phyloP scores from a whole-genome alignment of 148 eudicot genomes.

The Fagopyrum esculentum region DNA sequence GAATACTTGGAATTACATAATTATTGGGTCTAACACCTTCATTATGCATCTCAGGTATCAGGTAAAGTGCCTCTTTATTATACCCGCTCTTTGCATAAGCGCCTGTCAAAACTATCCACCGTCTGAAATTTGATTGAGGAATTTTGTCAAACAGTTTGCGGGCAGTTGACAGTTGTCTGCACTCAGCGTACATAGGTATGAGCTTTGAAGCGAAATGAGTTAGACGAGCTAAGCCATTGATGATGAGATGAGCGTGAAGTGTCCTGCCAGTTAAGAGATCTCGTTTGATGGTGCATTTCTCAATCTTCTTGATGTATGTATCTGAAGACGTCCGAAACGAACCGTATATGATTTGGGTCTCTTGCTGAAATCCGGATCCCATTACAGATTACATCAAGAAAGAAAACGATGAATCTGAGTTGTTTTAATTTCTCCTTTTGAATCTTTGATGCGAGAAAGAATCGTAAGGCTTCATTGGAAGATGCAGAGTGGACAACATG shows the following conservation, averaged over 20 bases:
- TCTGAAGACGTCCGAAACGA: constrained; percentile 31
- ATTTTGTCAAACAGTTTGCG: constrained; percentile 72
- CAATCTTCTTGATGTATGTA: constrained; percentile 38
- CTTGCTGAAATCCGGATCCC: constrained; percentile 8
- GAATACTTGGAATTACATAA: constrained; percentile 65
- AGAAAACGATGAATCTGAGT: neutral
- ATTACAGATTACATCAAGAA: neutral
- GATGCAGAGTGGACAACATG: neutral
- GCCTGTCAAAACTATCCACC: constrained; percentile 73
- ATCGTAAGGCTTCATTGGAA: neutral
- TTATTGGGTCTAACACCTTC: constrained; percentile 40
- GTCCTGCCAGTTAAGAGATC: constrained; percentile 36
- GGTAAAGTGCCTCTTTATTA: constrained; percentile 41
- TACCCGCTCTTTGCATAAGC: constrained; percentile 67
- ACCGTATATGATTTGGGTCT: constrained; percentile 16
- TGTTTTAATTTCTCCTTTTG: neutral
- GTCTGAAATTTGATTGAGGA: constrained; percentile 41
- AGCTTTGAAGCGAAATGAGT: constrained; percentile 63
- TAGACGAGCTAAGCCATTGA: constrained; percentile 44
- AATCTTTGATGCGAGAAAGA: neutral
- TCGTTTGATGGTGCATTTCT: constrained; percentile 31
- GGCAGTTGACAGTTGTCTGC: constrained; percentile 39
- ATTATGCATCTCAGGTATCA: constrained; percentile 39
- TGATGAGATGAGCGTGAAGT: constrained; percentile 54
- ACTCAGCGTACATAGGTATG: constrained; percentile 44